Evolutionary conservation across 1,139 yeast species (phyloP).

Genomic region (Blastobotrys arbuscula): DNA sequence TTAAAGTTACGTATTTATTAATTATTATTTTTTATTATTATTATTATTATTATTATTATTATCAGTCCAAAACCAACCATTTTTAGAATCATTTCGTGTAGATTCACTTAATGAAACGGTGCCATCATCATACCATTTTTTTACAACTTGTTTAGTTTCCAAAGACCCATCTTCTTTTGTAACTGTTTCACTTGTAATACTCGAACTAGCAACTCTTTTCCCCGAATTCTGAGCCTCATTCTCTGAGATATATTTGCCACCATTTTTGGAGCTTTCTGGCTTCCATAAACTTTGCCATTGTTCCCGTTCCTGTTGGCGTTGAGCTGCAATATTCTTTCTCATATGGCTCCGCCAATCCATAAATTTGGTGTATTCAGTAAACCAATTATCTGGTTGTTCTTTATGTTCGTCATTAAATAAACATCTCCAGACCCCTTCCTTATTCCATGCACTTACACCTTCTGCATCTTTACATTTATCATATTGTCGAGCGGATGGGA

Average conservation of each 20-base stretch:
- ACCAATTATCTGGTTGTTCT: conserved; percentile 36
- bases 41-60: conserved; percentile 15
- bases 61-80: conserved; percentile 31
- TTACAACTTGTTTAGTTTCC: conserved; percentile 48
- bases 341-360: conserved; percentile 63
- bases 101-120: conserved; percentile 39
- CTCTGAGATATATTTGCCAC: conserved; percentile 19
- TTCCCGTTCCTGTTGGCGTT: conserved; percentile 22
- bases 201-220: conserved; percentile 46
- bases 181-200: conserved; percentile 41
- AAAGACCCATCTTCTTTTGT: conserved; percentile 48
- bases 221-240: conserved; percentile 27
- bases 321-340: conserved; percentile 40
- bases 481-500: conserved; percentile 59
- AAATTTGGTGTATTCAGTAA: conserved; percentile 58
- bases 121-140: conserved; percentile 63
- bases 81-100: conserved; percentile 10
- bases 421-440: conserved; percentile 79
- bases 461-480: conserved; percentile 54
- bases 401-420: conserved; percentile 52
- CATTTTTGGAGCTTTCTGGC: conserved; percentile 5
- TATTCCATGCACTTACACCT: conserved; percentile 77
- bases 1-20: background rate
- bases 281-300: conserved; percentile 12
- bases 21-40: conserved; percentile 1